Percentiles rank a stretch among this genome's conserved stretches.
Evolutionary conservation across 2,329 filamentous ascomycete genomes (phyloP).

Genomic region (Botrytis paeoniae): DNA sequence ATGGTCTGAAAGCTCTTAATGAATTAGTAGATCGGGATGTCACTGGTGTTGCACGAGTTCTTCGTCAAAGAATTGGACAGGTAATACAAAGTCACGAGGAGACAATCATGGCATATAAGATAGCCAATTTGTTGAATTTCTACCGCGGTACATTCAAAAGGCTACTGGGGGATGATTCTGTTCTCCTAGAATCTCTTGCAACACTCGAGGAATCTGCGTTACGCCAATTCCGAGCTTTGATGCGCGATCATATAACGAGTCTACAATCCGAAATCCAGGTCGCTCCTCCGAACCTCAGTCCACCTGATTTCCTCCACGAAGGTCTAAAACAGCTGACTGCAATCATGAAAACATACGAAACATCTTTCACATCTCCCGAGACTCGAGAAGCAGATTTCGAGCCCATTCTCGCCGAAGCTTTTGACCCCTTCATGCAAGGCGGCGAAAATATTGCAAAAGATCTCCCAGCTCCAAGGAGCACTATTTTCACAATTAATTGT

Average conservation of each 20-base stretch:
- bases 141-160: constrained; percentile 83
- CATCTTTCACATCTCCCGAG: constrained; percentile 62
- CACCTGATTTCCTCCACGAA: constrained; percentile 77
- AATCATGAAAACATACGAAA: constrained; percentile 84
- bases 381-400: constrained; percentile 68
- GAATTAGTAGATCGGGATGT: constrained; percentile 85
- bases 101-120: constrained; percentile 80
- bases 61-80: constrained; percentile 88
- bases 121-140: constrained; percentile 85
- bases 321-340: constrained; percentile 73
- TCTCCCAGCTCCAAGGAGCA: constrained; percentile 56
- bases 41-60: constrained; percentile 72
- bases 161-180: constrained; percentile 67
- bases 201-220: constrained; percentile 73
- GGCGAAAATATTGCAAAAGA: constrained; percentile 66
- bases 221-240: constrained; percentile 75
- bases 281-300: constrained; percentile 68
- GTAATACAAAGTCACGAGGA: constrained; percentile 92
- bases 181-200: constrained; percentile 65
- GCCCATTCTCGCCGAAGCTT: constrained; percentile 70
- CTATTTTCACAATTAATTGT: constrained; percentile 74
- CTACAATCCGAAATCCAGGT: constrained; percentile 70
- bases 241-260: constrained; percentile 74
- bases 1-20: constrained; percentile 76
- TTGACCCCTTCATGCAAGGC: constrained; percentile 81